phyloP scores from a whole-genome alignment of 176 grass and related monocot species.

The Puya raimondii region DNA sequence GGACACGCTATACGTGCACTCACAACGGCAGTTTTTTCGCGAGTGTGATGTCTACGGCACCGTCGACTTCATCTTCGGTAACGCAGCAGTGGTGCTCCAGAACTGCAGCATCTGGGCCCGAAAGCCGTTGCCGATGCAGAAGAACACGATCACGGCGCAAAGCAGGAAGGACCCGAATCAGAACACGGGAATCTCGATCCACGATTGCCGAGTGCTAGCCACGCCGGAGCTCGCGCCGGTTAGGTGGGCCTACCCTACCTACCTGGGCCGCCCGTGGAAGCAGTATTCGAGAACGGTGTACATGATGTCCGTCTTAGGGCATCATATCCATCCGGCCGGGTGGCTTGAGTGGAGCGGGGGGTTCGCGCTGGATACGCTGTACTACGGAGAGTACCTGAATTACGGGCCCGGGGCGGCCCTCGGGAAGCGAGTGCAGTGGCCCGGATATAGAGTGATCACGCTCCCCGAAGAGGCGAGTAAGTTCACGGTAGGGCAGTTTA shows the following conservation, averaged over 20 bases:
- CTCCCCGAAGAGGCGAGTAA: conserved; percentile 39
- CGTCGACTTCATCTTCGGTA: conserved; percentile 62
- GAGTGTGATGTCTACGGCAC: conserved; percentile 63
- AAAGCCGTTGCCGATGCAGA: conserved; percentile 36
- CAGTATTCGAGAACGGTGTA: conserved; percentile 44
- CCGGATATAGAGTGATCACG: conserved; percentile 41
- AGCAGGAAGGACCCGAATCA: conserved; percentile 51
- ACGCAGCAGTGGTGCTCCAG: conserved; percentile 60
- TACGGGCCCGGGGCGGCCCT: conserved; percentile 39
- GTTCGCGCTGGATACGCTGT: conserved; percentile 40
- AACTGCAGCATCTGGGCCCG: conserved; percentile 59
- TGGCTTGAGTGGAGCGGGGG: conserved; percentile 53
- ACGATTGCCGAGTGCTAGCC: conserved; percentile 30
- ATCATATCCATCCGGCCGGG: conserved; percentile 41
- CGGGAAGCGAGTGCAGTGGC: conserved; percentile 29
- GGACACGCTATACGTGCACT: conserved; percentile 57
- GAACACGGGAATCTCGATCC: conserved; percentile 59
- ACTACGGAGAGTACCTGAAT: conserved; percentile 74
- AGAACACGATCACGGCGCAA: conserved; percentile 60
- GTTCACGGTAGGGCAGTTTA: conserved; percentile 51
- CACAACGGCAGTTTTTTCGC: conserved; percentile 56
- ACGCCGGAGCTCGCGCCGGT: conserved; percentile 24
- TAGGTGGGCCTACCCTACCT: conserved; percentile 25
- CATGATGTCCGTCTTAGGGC: conserved; percentile 46
- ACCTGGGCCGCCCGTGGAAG: conserved; percentile 66